Evolutionary conservation across 108 stramenopile species (phyloP).

Genomic region (Cyclotella choctawhatcheeana): DNA sequence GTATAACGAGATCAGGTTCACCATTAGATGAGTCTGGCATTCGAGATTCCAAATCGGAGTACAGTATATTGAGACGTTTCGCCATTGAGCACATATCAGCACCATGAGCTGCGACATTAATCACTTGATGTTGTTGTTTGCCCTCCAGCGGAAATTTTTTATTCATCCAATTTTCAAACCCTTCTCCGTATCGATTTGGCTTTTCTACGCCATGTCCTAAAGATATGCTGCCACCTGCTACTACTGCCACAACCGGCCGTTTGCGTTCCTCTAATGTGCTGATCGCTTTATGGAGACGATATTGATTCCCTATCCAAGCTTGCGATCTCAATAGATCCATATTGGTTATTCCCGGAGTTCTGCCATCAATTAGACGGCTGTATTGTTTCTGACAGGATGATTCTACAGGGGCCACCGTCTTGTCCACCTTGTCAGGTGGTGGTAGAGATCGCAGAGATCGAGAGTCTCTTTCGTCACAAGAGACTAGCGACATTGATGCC

Average conservation of each 20-base stretch:
- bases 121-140: slow-evolving; percentile 41
- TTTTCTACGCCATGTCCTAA: slow-evolving; percentile 58
- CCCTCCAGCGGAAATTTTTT: slow-evolving; percentile 52
- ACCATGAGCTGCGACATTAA: slow-evolving; percentile 65
- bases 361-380: slow-evolving; percentile 36
- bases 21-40: slow-evolving; percentile 35
- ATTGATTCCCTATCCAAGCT: slow-evolving; percentile 58
- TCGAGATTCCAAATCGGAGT: slow-evolving; percentile 49
- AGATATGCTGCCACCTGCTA: slow-evolving; percentile 65
- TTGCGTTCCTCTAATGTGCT: slow-evolving; percentile 20
- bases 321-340: slow-evolving; percentile 52
- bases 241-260: slow-evolving; percentile 53
- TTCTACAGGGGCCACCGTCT: neutral
- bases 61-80: slow-evolving; percentile 56
- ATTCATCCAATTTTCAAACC: slow-evolving; percentile 66
- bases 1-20: slow-evolving; percentile 56
- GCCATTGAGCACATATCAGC: slow-evolving; percentile 70
- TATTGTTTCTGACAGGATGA: slow-evolving; percentile 51
- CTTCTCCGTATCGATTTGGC: slow-evolving; percentile 40
- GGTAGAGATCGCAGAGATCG: slow-evolving; percentile 1
- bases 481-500: neutral
- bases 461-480: neutral
- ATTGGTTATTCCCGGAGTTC: slow-evolving; percentile 51
- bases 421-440: neutral
- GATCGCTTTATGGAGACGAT: slow-evolving; percentile 40